Base-by-base conservation (phyloP, 768 basidiomycete species). In the Baorangia bicolor region DNA sequence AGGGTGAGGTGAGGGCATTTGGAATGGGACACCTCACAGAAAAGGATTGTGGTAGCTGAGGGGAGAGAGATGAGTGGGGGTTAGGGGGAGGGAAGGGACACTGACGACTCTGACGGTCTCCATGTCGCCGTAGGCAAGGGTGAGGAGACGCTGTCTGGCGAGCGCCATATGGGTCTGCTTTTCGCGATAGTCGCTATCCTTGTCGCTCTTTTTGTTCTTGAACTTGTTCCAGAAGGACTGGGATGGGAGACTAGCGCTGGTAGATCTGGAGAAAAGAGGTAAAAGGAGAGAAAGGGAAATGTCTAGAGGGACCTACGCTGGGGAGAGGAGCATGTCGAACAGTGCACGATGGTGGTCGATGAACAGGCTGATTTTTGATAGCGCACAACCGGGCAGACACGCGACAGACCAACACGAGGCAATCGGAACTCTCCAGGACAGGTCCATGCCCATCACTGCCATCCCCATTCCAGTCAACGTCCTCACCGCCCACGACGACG, bases 71-170 rank as follows among this genome's bases (percentile, higher is more conserved):
- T 51, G 52, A 53, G 55, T 3, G 45, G 9, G 30, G 11, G 43
- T 0, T 35, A 20, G 40, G 58, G 51, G 53, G 51, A 56, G 34
- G 45, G 21, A 58, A 46, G 45, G 51, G 21, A 47, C 18, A 63
- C 69, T 49, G 46, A 73, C 88, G 78, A 88, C 83, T 60, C 86
- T 80, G 55, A 94, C 79, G 9, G 92, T 93, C 74, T 94, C 92
- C 86, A 92, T 90, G 37, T 93, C 92, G 51, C 78, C 88, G 69
- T 86, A 90, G 10, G 83, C 85, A 55, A 94, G 83, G 55, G 92
- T 94, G 62, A 94, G 79, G 60, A 91, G 82, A 57, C 88, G 83
- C 62, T 88, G 87, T 51, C 89, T 75, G 25, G 86, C 78, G 62
- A 92, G 78, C 4, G 88, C 82, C 85, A 89, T 88, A 21, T 81